phyloP scores from a whole-genome alignment of 2,329 filamentous ascomycete genomes.

The Xylariaceae sp. region DNA sequence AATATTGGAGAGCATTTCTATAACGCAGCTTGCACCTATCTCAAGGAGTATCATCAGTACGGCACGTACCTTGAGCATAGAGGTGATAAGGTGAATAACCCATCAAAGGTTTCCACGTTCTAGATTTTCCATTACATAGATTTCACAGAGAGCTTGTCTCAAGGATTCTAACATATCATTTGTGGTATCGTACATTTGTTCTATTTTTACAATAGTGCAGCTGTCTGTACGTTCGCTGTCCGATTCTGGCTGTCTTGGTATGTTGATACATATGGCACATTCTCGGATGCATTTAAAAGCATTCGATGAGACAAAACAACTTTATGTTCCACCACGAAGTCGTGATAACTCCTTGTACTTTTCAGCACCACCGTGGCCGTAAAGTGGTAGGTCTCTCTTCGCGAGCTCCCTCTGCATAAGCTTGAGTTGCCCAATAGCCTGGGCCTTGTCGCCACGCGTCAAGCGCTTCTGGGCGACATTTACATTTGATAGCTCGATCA shows the following conservation, averaged over 20 bases:
- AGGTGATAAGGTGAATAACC: too few relatives aligned
- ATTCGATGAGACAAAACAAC: neutral
- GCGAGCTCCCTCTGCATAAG: slow-evolving; percentile 67
- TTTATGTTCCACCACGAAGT: slow-evolving; percentile 35
- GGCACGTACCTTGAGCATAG: too few relatives aligned
- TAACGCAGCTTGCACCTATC: too few relatives aligned
- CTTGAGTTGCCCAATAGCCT: slow-evolving; percentile 71
- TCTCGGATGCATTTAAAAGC: too few relatives aligned
- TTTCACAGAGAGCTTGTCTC: too few relatives aligned
- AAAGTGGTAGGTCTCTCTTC: slow-evolving; percentile 56
- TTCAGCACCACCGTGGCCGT: slow-evolving; percentile 37
- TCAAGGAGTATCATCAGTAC: too few relatives aligned
- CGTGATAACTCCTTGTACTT: slow-evolving; percentile 41
- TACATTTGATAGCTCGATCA: slow-evolving; percentile 61
- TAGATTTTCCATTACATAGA: too few relatives aligned
- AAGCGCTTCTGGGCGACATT: slow-evolving; percentile 59
- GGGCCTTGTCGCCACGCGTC: slow-evolving; percentile 69
- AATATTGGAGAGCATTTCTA: too few relatives aligned
- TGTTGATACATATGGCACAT: too few relatives aligned
- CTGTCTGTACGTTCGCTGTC: neutral
- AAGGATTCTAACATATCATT: too few relatives aligned
- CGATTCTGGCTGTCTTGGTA: neutral
- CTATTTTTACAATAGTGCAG: neutral
- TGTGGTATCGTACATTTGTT: neutral
- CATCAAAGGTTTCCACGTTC: too few relatives aligned